Evolutionary conservation across 768 basidiomycete species (phyloP).

Genomic region (Podaxis sp.): DNA sequence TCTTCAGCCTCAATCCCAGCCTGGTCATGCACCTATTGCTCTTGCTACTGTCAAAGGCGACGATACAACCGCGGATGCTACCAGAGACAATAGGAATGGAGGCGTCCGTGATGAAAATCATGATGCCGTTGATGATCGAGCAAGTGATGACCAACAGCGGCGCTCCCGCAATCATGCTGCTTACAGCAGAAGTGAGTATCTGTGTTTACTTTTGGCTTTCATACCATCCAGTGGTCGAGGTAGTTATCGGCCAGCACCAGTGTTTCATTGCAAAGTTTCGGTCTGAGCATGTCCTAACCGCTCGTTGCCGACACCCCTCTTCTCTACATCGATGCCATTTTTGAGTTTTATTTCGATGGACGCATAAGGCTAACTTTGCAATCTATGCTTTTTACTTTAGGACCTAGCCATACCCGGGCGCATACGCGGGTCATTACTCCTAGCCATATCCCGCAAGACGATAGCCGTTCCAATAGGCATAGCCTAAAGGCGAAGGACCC

Average conservation of each 20-base stretch:
- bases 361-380: not conserved
- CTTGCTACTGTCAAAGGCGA: not conserved
- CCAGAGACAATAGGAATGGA: not conserved
- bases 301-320: constrained; percentile 2
- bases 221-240: not conserved
- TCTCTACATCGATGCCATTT: not conserved
- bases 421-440: not conserved
- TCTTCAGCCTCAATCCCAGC: not conserved
- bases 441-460: not conserved
- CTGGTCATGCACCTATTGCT: not conserved
- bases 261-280: constrained; percentile 2
- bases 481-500: not conserved
- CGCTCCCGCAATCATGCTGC: not conserved
- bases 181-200: constrained; percentile 5
- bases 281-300: not conserved
- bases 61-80: not conserved
- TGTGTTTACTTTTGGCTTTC: not conserved
- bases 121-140: constrained; percentile 10
- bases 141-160: not conserved
- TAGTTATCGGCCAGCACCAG: not conserved
- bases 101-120: not conserved
- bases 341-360: not conserved
- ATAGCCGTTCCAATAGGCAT: not conserved
- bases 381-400: not conserved
- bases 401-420: not conserved